Base-by-base conservation (phyloP, 495 filamentous ascomycete genomes). In the Filosporella fistucella region DNA sequence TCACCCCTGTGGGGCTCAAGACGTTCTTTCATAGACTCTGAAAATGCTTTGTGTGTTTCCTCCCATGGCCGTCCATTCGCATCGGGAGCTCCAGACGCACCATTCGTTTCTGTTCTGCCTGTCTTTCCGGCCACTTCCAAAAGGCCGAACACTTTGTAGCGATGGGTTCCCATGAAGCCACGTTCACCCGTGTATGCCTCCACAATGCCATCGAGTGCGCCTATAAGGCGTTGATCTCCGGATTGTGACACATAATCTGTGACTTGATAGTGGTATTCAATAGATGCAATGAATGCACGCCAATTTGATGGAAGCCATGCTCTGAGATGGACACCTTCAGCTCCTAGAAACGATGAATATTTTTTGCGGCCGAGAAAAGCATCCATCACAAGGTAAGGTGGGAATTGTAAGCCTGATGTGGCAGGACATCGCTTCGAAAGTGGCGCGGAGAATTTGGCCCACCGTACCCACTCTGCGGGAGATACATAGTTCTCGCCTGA, bases 121-220 rank as follows among this genome's bases (percentile, higher is more conserved):
- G 63, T 66, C 42, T 66, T 66, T 30, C 57, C 62, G 23, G 63
- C 63, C 18, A 66, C 62, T 51, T 66, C 63, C 1, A 66, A 52
- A 35, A 66, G 62, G n/a, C 62, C 63, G 47, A 63, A 66, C 9
- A 66, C 63, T 47, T 66, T 66, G 43, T 66, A 66, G 48, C 62
- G 46, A 49, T 66, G 63, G 10, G 62, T 64, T 18, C 63, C 63
- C 62, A 66, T 64, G 38, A 66, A 66, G 3, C 63, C 63, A 18
- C 63, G 32, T 47, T 66, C 63, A 14, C 63, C 62, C 18, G 58
- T 35, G 25, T 63, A 65, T 9, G 61, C 53, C 49, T 65, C 62
- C 12, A 65, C 60, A 12, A 65, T 51, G 5, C 62, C 61, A 22
- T 65, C 61, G 16, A 65, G 30, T 9, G 61, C 55, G 9, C 59